Conservation (phyloP, 805 yeast species). For the Pichia pseudocactophila region DNA sequence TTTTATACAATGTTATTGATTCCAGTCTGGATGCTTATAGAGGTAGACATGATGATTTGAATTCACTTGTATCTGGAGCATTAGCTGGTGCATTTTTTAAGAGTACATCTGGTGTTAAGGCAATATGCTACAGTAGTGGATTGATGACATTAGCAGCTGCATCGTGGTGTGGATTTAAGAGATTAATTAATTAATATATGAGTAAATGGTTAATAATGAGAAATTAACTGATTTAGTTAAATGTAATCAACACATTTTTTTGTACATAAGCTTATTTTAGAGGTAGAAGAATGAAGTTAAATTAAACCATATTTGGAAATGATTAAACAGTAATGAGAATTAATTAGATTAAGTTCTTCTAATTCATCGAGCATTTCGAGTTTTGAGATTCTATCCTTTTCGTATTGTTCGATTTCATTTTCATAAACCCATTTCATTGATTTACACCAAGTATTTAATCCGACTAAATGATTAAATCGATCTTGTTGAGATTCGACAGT, state of each 20-base stretch:
- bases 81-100: conserved; percentile 87
- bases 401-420: conserved; percentile 37
- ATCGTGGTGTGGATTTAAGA: conserved; percentile 82
- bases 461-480: conserved; percentile 27
- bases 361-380: conserved; percentile 68
- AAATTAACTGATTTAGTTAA: too few species aligned
- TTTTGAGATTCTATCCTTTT: conserved; percentile 35
- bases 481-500: conserved; percentile 32
- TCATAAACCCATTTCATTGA: conserved; percentile 35
- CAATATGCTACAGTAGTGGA: conserved; percentile 80
- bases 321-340: conserved; percentile 50
- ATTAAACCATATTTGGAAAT: conserved; percentile 21
- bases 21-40: conserved; percentile 69
- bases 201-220: neutral
- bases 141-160: conserved; percentile 87
- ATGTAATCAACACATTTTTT: too few species aligned
- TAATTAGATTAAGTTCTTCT: conserved; percentile 57
- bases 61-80: conserved; percentile 85
- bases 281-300: neutral
- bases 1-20: conserved; percentile 79
- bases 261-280: too few species aligned
- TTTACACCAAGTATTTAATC: conserved; percentile 29
- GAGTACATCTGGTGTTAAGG: conserved; percentile 74
- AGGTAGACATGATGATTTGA: conserved; percentile 81
- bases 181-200: conserved; percentile 13